A percentile compares a stretch with the other conserved stretches of the same genome.
These are phyloP conservation scores for Chloris gayana DNA, from an alignment of 176 grass and related monocot genomes.

Conservation along the genomic window DNA sequence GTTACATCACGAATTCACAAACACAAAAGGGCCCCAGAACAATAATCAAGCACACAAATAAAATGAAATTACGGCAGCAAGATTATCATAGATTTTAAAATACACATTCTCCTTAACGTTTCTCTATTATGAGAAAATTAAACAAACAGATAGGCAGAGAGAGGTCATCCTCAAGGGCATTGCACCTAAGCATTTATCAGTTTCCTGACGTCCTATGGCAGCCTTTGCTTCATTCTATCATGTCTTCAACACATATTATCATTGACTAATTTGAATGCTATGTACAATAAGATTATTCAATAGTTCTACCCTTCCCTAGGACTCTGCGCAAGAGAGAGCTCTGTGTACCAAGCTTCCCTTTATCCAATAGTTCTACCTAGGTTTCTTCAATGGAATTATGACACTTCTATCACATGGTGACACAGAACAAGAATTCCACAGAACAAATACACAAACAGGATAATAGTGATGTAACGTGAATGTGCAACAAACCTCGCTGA, in stretches of 20 bases:
- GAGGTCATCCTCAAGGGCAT: neutral
- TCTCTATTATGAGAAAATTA: neutral
- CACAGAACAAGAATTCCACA: neutral
- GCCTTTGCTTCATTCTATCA: neutral
- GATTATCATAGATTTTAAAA: neutral
- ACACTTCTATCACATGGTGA: neutral
- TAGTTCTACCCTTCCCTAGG: too few species aligned
- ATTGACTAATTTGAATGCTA: neutral
- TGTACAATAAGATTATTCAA: neutral
- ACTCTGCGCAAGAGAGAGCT: too few species aligned
- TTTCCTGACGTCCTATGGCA: neutral
- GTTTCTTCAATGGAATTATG: slow-evolving; percentile 11
- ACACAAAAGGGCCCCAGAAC: neutral
- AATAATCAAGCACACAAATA: neutral
- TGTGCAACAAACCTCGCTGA: slow-evolving; percentile 57
- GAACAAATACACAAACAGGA: neutral
- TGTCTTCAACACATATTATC: neutral
- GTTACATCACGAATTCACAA: neutral
- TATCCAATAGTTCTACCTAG: neutral
- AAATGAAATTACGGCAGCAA: neutral
- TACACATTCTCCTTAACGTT: neutral
- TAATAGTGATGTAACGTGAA: neutral
- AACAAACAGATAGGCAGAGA: neutral
- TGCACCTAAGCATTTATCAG: neutral
- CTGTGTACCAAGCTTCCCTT: too few species aligned